phyloP scores from a whole-genome alignment of 2,329 filamentous ascomycete species.

The Knoxdaviesia capensis region DNA sequence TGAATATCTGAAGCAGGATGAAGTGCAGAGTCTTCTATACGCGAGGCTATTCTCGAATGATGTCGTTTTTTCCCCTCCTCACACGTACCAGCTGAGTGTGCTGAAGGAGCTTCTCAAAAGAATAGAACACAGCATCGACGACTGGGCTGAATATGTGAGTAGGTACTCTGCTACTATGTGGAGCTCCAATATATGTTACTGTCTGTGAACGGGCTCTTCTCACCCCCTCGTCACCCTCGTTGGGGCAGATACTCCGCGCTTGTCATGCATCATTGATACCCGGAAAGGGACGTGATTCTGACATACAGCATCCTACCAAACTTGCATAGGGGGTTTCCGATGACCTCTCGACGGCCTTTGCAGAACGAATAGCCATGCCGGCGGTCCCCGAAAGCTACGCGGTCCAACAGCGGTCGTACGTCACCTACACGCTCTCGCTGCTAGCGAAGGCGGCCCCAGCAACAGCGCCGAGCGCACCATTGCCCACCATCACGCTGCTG shows the following conservation, averaged over 20 bases:
- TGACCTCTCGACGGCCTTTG: slow-evolving; percentile 51
- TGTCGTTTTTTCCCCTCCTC: slow-evolving; percentile 38
- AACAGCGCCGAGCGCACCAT: background rate
- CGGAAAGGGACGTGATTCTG: too few relatives aligned
- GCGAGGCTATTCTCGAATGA: slow-evolving; percentile 42
- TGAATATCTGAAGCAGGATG: slow-evolving; percentile 33
- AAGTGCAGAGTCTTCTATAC: slow-evolving; percentile 48
- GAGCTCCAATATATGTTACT: background rate
- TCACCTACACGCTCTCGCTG: slow-evolving; percentile 44
- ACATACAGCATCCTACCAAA: background rate
- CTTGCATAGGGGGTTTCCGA: slow-evolving; percentile 57
- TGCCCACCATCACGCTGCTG: slow-evolving; percentile 34
- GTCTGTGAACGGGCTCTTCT: too few relatives aligned
- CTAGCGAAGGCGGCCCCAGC: background rate
- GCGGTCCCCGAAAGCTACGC: slow-evolving; percentile 42
- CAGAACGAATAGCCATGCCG: slow-evolving; percentile 40
- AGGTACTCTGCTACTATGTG: background rate
- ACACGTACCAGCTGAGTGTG: slow-evolving; percentile 48
- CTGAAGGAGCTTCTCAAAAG: slow-evolving; percentile 51
- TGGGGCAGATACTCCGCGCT: too few relatives aligned
- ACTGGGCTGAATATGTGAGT: slow-evolving; percentile 79
- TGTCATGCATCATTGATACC: too few relatives aligned
- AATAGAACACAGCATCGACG: slow-evolving; percentile 54
- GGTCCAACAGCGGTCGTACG: slow-evolving; percentile 52
- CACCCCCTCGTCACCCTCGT: too few relatives aligned